phyloP scores from a whole-genome alignment of 2,329 filamentous ascomycete genomes.

The Fusarium nanum region DNA sequence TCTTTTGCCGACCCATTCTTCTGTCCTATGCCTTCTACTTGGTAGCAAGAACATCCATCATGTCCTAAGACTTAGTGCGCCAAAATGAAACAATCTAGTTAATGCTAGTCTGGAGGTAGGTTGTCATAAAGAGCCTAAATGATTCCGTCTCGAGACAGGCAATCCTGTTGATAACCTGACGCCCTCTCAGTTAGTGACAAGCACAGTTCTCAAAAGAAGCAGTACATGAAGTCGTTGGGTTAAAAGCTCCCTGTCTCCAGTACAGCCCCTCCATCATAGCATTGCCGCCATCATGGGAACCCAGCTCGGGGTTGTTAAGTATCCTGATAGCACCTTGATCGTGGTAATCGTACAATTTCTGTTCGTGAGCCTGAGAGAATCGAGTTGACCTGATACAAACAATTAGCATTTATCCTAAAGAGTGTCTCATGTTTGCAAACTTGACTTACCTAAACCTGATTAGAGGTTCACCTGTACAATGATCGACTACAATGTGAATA shows the following conservation, averaged over 20 bases:
- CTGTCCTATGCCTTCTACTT: neutral
- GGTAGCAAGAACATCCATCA: neutral
- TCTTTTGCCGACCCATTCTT: neutral
- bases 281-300: neutral
- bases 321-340: neutral
- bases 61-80: neutral
- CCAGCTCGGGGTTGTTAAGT: neutral
- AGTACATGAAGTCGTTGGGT: constrained; percentile 10
- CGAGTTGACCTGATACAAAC: constrained; percentile 22
- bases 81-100: neutral
- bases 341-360: constrained; percentile 11
- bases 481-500: constrained; percentile 30
- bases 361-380: constrained; percentile 32
- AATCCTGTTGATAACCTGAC: neutral
- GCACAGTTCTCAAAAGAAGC: constrained; percentile 22
- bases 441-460: constrained; percentile 36
- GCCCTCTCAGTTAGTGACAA: constrained; percentile 8
- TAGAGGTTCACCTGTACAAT: constrained; percentile 1
- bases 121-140: neutral
- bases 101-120: neutral
- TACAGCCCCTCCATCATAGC: neutral
- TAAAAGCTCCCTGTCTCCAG: constrained; percentile 3
- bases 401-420: constrained; percentile 1
- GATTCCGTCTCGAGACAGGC: neutral
- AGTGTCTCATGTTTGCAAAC: neutral